Evolutionary conservation across 495 filamentous ascomycete species (phyloP), one percentile per base, ranked within the genome.

Genomic region (Penicillium samsonianum): DNA sequence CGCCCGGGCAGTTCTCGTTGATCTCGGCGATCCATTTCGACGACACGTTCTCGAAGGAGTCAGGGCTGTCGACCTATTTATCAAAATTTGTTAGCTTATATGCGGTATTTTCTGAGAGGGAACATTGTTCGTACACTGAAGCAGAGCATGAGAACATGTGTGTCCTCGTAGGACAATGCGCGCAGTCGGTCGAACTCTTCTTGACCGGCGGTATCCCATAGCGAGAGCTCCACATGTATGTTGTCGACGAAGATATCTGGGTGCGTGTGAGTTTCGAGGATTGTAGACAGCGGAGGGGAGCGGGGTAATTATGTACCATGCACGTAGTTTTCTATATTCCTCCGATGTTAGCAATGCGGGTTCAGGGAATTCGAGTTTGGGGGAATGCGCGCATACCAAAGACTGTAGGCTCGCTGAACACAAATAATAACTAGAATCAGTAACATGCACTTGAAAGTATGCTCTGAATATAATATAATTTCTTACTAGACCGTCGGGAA

Each of bases 11-110:
- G 70, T 98, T 96, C 73, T 98, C 95, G 37, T 91, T 90, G 58
- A 98, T 98, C 72, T 98, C 94, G 48, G 90, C 87, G 17, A 97
- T 90, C 94, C 94, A 98, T 76, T 98, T 98, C 53, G 90, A 91
- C 67, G 95, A 91, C 49, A 98, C 90, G 81, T 98, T 98, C 73
- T 98, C 94, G 59, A 98, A 86, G 25, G 93, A 97, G 69, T 97
- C 92, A 45, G 86, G 91, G 68, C 88, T 94, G 72, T 98, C 94
- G 67, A 98, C 80, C 84, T 86, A 53, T 58, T 20, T 14, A 19
- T 38, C 50, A 14, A 51, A 41, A 41, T n/a, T 20, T 28, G 46
- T 67, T 19, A 69, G 68, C 22, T 17, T 38, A 16, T 23, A 5
- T 17, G 16, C 28, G 4, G 22, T 7, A 8, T 3, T 33, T 5